A percentile compares a stretch with the other conserved stretches of the same genome.
Evolutionary conservation across 2,329 filamentous ascomycete genomes (phyloP).

Genomic region (Fonsecaea erecta): DNA sequence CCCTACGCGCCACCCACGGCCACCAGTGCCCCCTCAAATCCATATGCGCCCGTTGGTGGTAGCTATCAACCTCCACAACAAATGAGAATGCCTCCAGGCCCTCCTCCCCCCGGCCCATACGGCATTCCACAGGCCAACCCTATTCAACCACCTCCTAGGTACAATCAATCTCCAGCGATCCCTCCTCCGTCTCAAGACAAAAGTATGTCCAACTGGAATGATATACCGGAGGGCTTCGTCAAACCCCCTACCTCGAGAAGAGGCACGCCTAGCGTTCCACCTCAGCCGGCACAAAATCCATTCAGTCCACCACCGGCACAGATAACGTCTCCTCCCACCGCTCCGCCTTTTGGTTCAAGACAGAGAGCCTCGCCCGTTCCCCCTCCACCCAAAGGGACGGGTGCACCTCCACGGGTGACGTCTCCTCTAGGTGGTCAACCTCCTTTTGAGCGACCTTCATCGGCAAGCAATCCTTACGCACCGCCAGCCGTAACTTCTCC

Average conservation of each 20-base stretch:
- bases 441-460: constrained; percentile 58
- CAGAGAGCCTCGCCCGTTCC: constrained; percentile 69
- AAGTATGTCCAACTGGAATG: constrained; percentile 87
- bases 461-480: constrained; percentile 67
- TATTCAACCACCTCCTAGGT: constrained; percentile 67
- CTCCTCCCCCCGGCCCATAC: constrained; percentile 47
- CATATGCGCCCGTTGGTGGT: constrained; percentile 55
- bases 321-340: constrained; percentile 61
- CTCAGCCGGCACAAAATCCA: constrained; percentile 71
- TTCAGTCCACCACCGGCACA: constrained; percentile 64
- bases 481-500: constrained; percentile 58
- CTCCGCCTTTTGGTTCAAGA: constrained; percentile 62
- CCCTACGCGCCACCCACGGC: constrained; percentile 35
- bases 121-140: constrained; percentile 44
- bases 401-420: constrained; percentile 67
- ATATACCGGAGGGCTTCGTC: constrained; percentile 80
- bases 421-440: constrained; percentile 68
- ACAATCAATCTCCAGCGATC: constrained; percentile 66
- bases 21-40: constrained; percentile 45
- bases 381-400: constrained; percentile 80
- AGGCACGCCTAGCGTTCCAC: constrained; percentile 68
- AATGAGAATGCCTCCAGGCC: constrained; percentile 43
- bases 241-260: constrained; percentile 74
- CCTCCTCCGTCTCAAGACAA: constrained; percentile 71
- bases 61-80: constrained; percentile 65